phyloP scores from a whole-genome alignment of 2,329 filamentous ascomycete genomes.

The Xylariales sp. region DNA sequence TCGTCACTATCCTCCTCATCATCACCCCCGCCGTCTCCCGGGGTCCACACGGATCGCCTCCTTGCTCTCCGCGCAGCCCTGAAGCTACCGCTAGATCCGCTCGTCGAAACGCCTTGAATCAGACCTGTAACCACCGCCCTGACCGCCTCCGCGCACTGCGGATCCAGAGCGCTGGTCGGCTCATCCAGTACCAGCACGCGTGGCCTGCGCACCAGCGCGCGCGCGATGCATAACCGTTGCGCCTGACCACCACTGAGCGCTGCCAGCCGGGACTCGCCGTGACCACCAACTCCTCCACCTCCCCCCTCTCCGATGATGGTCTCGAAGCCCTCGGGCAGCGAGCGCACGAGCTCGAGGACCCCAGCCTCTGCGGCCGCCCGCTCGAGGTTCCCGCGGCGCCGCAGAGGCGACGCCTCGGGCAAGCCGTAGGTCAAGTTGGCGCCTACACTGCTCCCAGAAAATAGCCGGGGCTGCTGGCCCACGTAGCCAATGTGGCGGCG shows the following conservation, averaged over 20 bases:
- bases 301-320: conserved; percentile 77
- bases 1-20: conserved; percentile 18
- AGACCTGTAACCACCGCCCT: conserved; percentile 57
- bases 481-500: conserved; percentile 63
- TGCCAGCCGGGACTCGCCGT: no score
- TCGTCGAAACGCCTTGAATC: no score
- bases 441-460: conserved; percentile 69
- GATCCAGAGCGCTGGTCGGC: conserved; percentile 77
- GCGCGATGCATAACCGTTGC: conserved; percentile 76
- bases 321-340: conserved; percentile 65
- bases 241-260: conserved; percentile 81
- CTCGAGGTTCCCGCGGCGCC: conserved; percentile 38
- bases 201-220: conserved; percentile 69
- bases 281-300: no score
- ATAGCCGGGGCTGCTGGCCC: conserved; percentile 68
- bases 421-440: conserved; percentile 84
- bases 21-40: background rate
- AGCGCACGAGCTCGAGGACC: conserved; percentile 72
- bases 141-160: conserved; percentile 60
- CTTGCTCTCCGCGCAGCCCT: background rate
- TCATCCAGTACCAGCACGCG: conserved; percentile 79
- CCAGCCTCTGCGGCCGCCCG: conserved; percentile 54
- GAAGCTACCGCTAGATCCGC: background rate
- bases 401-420: conserved; percentile 45
- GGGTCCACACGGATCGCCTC: background rate